Evolutionary conservation across 345 rosid genomes (phyloP), one percentile per base, ranked within the genome.

Genomic region (Balakata baccata): DNA sequence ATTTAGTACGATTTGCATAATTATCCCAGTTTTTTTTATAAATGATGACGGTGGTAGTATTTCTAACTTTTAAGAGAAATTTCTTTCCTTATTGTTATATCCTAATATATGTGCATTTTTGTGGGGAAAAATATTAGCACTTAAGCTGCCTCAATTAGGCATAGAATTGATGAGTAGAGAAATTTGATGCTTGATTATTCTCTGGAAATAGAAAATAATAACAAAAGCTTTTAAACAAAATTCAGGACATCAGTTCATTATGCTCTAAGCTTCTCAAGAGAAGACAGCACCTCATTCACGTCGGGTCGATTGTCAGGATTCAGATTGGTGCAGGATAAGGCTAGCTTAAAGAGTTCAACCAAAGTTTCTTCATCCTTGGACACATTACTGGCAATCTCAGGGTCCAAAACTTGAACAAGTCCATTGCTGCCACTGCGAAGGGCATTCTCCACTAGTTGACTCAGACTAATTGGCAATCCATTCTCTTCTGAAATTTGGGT

Each of bases 261-360:
- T 12, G 29, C 12, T 71, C 62, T 82, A 14, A 88, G 64, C 78
- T 89, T 91, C 71, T 70, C 11, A 25, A 93, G 87, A 65, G 61
- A 78, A 22, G 88, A 66, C 78, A 87, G 50, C 22, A 91, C 91
- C 76, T 85, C 87, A 17, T 87, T 86, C 85, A 89, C 80, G 71
- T 78, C 57, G 0, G 92, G 90, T 50, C 96, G 81, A 72, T 86
- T 85, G 56, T 56, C 90, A 6, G 98, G 98, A 70, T 86, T 81
- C 9, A 85, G 68, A 57, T 68, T 77, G 74, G 96, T 85, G 52
- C 98, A 91, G 62, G 41, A 72, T 82, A 52, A 75, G 51, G 89
- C 87, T 17, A 91, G 84, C 80, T 87, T 83, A 51, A 88, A 68
- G 29, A 87, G 78, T 83, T 74, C 75, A 56, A 68, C 73, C 39